These are phyloP conservation scores for Colletotrichum somersetense DNA, from an alignment of 2,329 filamentous ascomycete species.

Conservation along the genomic window DNA sequence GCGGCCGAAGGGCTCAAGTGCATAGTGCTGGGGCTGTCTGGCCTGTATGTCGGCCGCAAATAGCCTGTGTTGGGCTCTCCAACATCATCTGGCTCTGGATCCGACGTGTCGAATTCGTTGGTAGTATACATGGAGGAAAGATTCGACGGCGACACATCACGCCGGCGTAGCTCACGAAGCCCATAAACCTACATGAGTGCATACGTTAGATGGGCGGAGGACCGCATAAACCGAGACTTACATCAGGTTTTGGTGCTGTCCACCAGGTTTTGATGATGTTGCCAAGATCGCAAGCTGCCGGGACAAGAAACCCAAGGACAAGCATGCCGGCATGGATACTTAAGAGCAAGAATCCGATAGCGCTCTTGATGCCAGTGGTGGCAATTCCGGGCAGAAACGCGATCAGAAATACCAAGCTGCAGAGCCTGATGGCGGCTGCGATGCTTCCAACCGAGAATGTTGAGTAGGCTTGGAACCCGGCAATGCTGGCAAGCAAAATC, in stretches of 20 bases:
- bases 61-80: slow-evolving; percentile 18
- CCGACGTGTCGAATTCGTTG: background rate
- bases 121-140: slow-evolving; percentile 24
- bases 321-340: slow-evolving; percentile 74
- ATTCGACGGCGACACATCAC: slow-evolving; percentile 37
- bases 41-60: slow-evolving; percentile 22
- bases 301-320: slow-evolving; percentile 77
- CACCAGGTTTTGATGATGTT: slow-evolving; percentile 22
- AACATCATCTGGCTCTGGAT: slow-evolving; percentile 11
- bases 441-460: slow-evolving; percentile 35
- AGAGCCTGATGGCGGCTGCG: slow-evolving; percentile 57
- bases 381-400: slow-evolving; percentile 72
- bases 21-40: slow-evolving; percentile 32
- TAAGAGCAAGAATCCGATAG: slow-evolving; percentile 78
- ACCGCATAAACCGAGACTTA: background rate
- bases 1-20: slow-evolving; percentile 6
- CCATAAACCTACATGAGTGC: slow-evolving; percentile 36
- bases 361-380: slow-evolving; percentile 71
- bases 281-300: slow-evolving; percentile 57
- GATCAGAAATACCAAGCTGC: slow-evolving; percentile 57
- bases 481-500: slow-evolving; percentile 63
- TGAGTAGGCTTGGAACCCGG: slow-evolving; percentile 39
- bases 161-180: slow-evolving; percentile 48
- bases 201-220: background rate
- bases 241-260: slow-evolving; percentile 37